Percentiles rank a stretch among this genome's conserved stretches.
These are phyloP conservation scores for Phytopythium boreale DNA, from an alignment of 352 stramenopile genomes.

Conservation along the genomic window DNA sequence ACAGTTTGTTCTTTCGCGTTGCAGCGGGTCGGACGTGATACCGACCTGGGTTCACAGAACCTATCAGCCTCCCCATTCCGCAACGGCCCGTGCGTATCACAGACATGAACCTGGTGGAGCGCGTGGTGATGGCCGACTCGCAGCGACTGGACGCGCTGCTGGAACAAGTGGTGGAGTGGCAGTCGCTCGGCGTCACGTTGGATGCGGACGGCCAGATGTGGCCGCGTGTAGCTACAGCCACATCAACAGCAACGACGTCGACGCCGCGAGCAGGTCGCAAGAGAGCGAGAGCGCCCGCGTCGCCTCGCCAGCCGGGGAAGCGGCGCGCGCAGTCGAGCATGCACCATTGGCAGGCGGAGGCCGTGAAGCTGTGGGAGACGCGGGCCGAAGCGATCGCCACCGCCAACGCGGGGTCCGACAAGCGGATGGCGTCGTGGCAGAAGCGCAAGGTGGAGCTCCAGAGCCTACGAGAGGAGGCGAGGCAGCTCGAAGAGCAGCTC, in stretches of 20 bases:
- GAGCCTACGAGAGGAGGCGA: neutral
- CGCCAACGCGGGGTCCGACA: neutral
- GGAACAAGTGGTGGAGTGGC: slow-evolving; percentile 1
- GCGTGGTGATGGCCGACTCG: neutral
- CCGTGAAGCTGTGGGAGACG: slow-evolving; percentile 1
- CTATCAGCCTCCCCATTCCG: neutral
- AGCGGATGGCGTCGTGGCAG: slow-evolving; percentile 1
- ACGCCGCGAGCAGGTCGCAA: neutral
- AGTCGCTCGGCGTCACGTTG: neutral
- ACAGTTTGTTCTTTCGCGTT: neutral
- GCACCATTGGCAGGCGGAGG: slow-evolving; percentile 5
- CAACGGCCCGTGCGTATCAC: neutral
- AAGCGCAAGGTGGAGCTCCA: slow-evolving; percentile 5
- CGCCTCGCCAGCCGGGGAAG: neutral
- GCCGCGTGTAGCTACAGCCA: neutral
- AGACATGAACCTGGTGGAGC: neutral
- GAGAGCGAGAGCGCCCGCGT: neutral
- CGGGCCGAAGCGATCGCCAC: neutral
- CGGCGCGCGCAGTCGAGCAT: neutral
- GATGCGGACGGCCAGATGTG: neutral
- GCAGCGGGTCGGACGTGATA: neutral
- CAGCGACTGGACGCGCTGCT: slow-evolving; percentile 4
- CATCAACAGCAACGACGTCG: neutral
- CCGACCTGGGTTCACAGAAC: neutral
- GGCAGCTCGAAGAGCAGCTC: neutral